Evolutionary conservation across 2,329 filamentous ascomycete species (phyloP).

Genomic region (Orbilia brochopaga): DNA sequence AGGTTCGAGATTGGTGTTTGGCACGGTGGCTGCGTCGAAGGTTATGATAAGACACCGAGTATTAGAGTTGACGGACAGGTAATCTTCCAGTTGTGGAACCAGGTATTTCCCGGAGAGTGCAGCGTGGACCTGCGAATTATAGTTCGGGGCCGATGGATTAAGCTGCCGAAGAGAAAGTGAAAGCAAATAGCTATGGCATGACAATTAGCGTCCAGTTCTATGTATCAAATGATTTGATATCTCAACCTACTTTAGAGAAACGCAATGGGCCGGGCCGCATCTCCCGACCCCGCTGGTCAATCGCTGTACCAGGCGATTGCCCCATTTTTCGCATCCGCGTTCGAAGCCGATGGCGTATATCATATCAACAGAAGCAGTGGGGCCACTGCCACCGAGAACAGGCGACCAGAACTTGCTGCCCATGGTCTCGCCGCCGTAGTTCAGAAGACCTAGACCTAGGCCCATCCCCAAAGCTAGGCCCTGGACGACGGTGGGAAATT

Average conservation of each 20-base stretch:
- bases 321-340: constrained; percentile 49
- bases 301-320: constrained; percentile 35
- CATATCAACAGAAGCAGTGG: constrained; percentile 34
- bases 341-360: constrained; percentile 47
- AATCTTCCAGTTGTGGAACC: constrained; percentile 48
- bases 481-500: constrained; percentile 48
- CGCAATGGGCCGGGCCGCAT: constrained; percentile 41
- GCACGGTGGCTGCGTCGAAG: constrained; percentile 47
- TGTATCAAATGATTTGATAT: not conserved
- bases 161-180: constrained; percentile 41
- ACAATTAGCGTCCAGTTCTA: constrained; percentile 1
- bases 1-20: constrained; percentile 48
- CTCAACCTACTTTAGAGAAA: constrained; percentile 39
- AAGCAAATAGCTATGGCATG: constrained; percentile 31
- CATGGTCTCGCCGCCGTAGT: constrained; percentile 40
- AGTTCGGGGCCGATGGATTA: constrained; percentile 42
- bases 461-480: constrained; percentile 48
- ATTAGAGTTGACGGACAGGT: constrained; percentile 40
- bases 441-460: constrained; percentile 40
- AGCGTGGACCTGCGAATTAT: constrained; percentile 48
- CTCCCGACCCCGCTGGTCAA: constrained; percentile 41
- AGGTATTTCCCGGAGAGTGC: constrained; percentile 48
- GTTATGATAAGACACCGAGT: constrained; percentile 43
- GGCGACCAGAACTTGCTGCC: constrained; percentile 47
- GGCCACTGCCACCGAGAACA: constrained; percentile 38